These are phyloP conservation scores for Cladophialophora bantiana DNA, from an alignment of 2,329 filamentous ascomycete species.

Conservation along the genomic window DNA sequence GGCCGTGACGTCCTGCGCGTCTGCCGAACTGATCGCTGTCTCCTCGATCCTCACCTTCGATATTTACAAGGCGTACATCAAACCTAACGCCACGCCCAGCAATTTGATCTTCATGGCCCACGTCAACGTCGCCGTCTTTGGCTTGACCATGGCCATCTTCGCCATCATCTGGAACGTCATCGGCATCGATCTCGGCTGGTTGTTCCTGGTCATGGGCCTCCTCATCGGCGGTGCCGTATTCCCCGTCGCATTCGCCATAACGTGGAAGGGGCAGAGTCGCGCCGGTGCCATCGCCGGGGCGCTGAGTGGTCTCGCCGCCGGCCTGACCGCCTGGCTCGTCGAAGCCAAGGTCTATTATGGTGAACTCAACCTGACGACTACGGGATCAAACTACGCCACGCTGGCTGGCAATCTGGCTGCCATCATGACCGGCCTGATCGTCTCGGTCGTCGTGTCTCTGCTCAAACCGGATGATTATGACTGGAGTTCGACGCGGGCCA, in stretches of 20 bases:
- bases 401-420: slow-evolving; percentile 77
- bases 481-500: slow-evolving; percentile 73
- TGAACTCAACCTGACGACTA: slow-evolving; percentile 71
- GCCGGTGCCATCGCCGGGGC: slow-evolving; percentile 47
- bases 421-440: slow-evolving; percentile 75
- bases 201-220: slow-evolving; percentile 74
- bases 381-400: slow-evolving; percentile 70
- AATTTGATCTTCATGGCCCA: slow-evolving; percentile 82
- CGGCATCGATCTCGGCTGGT: slow-evolving; percentile 34
- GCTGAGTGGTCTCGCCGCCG: slow-evolving; percentile 71
- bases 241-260: slow-evolving; percentile 77
- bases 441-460: slow-evolving; percentile 76
- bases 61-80: slow-evolving; percentile 84
- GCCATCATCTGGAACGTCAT: slow-evolving; percentile 35
- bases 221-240: slow-evolving; percentile 86
- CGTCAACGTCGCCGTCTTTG: slow-evolving; percentile 71
- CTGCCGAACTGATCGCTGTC: slow-evolving; percentile 83
- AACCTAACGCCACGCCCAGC: slow-evolving; percentile 75
- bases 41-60: slow-evolving; percentile 89
- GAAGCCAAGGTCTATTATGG: slow-evolving; percentile 74
- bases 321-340: slow-evolving; percentile 78
- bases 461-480: slow-evolving; percentile 85
- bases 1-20: slow-evolving; percentile 77
- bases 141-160: slow-evolving; percentile 33
- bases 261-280: slow-evolving; percentile 81